phyloP scores from a whole-genome alignment of 2,329 filamentous ascomycete species.

The Cladorrhinum sp. region DNA sequence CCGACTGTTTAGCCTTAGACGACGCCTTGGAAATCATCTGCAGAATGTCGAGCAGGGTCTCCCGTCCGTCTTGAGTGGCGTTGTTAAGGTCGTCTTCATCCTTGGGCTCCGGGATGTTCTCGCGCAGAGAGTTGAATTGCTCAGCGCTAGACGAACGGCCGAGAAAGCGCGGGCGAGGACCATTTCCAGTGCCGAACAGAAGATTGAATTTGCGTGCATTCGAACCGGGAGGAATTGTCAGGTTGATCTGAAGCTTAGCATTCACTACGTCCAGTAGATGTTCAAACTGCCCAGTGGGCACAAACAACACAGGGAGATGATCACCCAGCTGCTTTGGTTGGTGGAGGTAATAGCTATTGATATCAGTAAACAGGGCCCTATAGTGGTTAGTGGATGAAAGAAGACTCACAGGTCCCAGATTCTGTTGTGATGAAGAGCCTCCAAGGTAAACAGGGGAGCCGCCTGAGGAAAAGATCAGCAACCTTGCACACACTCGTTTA shows the following conservation, averaged over 20 bases:
- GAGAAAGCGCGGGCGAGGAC: slow-evolving; percentile 66
- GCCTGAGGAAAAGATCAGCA: slow-evolving; percentile 29
- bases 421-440: slow-evolving; percentile 55
- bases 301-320: slow-evolving; percentile 60
- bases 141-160: slow-evolving; percentile 51
- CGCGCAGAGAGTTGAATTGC: slow-evolving; percentile 27
- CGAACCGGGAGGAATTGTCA: slow-evolving; percentile 56
- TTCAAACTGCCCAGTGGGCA: slow-evolving; percentile 64
- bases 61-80: slow-evolving; percentile 37
- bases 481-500: background rate
- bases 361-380: slow-evolving; percentile 10
- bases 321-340: slow-evolving; percentile 42
- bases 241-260: slow-evolving; percentile 46
- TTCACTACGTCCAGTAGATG: slow-evolving; percentile 65
- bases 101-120: slow-evolving; percentile 36
- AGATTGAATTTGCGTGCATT: slow-evolving; percentile 56
- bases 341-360: slow-evolving; percentile 58
- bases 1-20: slow-evolving; percentile 46
- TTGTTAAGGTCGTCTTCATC: slow-evolving; percentile 35
- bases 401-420: slow-evolving; percentile 70
- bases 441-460: slow-evolving; percentile 51
- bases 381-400: background rate
- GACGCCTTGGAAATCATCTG: slow-evolving; percentile 47
- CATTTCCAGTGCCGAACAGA: slow-evolving; percentile 58
- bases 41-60: slow-evolving; percentile 54